Evolutionary conservation across 2,329 filamentous ascomycete species (phyloP).

Genomic region (Colletotrichum sp.): DNA sequence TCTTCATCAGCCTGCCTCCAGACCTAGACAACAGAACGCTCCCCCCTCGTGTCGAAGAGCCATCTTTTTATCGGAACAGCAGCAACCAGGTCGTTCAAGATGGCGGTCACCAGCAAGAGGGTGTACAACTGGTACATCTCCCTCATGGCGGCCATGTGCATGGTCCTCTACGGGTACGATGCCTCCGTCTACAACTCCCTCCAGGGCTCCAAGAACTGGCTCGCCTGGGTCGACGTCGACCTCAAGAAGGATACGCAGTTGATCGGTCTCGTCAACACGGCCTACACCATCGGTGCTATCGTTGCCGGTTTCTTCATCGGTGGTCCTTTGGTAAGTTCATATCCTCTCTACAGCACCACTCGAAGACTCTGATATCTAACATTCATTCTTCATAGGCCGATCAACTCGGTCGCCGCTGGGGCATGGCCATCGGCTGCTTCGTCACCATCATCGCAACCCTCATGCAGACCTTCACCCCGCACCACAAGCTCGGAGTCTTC

Average conservation of each 20-base stretch:
- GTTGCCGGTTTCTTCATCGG: conserved; percentile 73
- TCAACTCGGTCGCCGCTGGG: conserved; percentile 64
- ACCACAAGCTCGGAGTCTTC: conserved; percentile 67
- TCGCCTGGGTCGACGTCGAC: conserved; percentile 63
- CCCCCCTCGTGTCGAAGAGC: not conserved
- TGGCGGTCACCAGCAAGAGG: conserved; percentile 14
- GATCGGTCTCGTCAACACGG: conserved; percentile 64
- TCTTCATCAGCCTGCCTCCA: not conserved
- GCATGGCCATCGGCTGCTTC: conserved; percentile 69
- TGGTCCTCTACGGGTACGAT: conserved; percentile 79
- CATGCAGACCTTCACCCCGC: conserved; percentile 69
- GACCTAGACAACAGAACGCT: not conserved
- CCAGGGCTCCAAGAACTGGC: conserved; percentile 71
- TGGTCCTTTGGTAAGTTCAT: conserved; percentile 56
- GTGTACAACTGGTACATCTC: conserved; percentile 50
- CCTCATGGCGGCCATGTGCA: conserved; percentile 73
- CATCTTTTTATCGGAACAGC: not conserved
- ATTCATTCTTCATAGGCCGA: conserved; percentile 46
- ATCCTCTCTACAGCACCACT: not conserved
- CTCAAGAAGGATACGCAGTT: conserved; percentile 47
- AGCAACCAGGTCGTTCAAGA: not conserved
- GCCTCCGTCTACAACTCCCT: conserved; percentile 77
- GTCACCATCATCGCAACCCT: conserved; percentile 72
- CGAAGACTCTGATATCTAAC: not conserved
- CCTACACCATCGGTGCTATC: conserved; percentile 74